These are phyloP conservation scores for Solanum ossicruentum DNA, from an alignment of 257 asterid species.

Conservation along the genomic window DNA sequence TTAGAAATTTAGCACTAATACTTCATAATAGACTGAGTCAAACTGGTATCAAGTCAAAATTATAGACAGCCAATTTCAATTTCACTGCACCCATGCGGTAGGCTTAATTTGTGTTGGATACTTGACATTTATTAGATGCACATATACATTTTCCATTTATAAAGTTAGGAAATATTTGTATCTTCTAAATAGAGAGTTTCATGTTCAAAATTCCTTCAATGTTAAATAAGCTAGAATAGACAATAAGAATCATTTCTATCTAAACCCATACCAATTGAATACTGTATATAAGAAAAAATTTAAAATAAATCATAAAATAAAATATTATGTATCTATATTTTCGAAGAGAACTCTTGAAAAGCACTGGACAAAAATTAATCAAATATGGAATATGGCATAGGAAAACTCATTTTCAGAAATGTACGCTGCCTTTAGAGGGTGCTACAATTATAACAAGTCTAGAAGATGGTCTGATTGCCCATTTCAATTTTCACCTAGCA, in stretches of 20 bases:
- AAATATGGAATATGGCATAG: neutral
- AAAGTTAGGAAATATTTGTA: neutral
- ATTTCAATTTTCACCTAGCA: conserved; percentile 24
- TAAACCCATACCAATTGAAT: no score
- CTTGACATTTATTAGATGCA: conserved; percentile 7
- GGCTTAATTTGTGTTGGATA: neutral
- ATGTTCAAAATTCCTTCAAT: no score
- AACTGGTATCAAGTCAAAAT: no score
- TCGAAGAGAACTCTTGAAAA: neutral
- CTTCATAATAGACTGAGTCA: no score
- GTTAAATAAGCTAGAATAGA: neutral
- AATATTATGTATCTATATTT: neutral
- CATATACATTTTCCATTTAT: neutral
- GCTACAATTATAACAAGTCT: no score
- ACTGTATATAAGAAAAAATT: neutral
- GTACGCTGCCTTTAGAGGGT: neutral
- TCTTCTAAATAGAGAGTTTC: neutral
- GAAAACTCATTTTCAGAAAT: neutral
- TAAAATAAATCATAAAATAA: neutral
- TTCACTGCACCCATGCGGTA: no score
- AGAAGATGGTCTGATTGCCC: neutral
- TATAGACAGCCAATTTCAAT: no score
- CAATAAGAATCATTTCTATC: neutral
- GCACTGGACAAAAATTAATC: neutral
- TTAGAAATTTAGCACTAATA: no score